phyloP scores from a whole-genome alignment of 108 stramenopile genomes.

The Cylindrotheca fusiformis region DNA sequence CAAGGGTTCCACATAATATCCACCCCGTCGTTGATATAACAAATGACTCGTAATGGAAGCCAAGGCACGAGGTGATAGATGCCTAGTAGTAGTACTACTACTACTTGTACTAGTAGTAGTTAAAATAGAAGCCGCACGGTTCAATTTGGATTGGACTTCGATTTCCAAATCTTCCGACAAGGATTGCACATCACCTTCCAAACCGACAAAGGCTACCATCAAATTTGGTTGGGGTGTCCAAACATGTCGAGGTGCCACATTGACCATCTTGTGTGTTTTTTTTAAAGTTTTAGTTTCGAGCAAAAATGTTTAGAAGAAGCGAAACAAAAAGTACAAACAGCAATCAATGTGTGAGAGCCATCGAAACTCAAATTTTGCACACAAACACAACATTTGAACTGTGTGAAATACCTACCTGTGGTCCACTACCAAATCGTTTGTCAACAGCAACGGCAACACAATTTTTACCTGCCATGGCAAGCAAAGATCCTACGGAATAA shows the following conservation, averaged over 20 bases:
- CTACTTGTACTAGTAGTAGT: not conserved
- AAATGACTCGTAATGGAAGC: constrained; percentile 73
- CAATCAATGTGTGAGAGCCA: not conserved
- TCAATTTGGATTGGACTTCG: constrained; percentile 41
- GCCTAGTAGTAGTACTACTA: not conserved
- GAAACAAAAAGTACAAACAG: not conserved
- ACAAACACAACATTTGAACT: not conserved
- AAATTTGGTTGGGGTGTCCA: constrained; percentile 30
- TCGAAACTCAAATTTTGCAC: too few relatives aligned
- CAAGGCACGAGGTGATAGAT: constrained; percentile 59
- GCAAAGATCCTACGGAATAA: constrained; percentile 36
- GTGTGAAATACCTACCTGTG: constrained; percentile 37
- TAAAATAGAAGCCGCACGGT: constrained; percentile 44
- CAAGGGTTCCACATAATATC: constrained; percentile 78
- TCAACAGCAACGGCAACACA: constrained; percentile 82
- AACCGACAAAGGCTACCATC: constrained; percentile 72
- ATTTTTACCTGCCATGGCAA: constrained; percentile 84
- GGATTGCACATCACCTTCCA: constrained; percentile 79
- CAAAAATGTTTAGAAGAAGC: constrained; percentile 4
- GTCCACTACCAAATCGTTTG: constrained; percentile 79
- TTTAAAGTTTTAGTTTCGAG: too few relatives aligned
- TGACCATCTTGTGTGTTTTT: constrained; percentile 42
- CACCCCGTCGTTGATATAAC: constrained; percentile 60
- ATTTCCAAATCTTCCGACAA: constrained; percentile 55
- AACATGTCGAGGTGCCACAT: constrained; percentile 36